phyloP scores from a whole-genome alignment of 2,329 filamentous ascomycete species.

The Fusarium tjaetaba region DNA sequence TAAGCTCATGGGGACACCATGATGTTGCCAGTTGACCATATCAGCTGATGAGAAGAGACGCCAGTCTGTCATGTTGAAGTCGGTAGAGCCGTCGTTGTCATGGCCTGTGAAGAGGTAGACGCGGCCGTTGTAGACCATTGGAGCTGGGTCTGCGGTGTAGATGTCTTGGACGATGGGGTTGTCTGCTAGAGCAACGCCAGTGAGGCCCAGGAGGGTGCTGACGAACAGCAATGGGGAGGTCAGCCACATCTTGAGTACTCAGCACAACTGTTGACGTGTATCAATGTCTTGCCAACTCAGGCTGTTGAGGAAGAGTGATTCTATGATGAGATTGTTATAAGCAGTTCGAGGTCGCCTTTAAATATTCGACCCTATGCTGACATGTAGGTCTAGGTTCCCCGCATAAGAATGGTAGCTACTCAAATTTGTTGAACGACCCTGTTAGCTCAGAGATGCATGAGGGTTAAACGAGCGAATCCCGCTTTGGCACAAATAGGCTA shows the following conservation, averaged over 20 bases:
- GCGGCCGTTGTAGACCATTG: constrained; percentile 49
- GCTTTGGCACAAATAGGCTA: not conserved
- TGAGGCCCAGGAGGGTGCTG: not conserved
- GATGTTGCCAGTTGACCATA: constrained; percentile 48
- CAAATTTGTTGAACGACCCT: fast-evolving
- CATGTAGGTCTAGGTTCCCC: no score
- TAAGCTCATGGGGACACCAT: constrained; percentile 44
- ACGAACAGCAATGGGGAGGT: not conserved
- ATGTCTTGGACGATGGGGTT: constrained; percentile 26
- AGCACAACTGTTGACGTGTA: fast-evolving
- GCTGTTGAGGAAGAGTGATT: fast-evolving
- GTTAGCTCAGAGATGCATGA: not conserved
- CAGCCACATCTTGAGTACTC: not conserved
- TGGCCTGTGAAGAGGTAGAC: constrained; percentile 51
- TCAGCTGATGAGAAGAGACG: constrained; percentile 46
- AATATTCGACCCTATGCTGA: not conserved
- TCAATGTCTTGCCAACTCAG: not conserved
- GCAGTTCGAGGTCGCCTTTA: not conserved
- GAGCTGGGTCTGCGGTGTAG: constrained; percentile 53
- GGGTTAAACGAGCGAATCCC: not conserved
- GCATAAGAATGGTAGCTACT: no score
- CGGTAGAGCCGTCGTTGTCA: constrained; percentile 47
- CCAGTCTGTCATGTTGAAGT: constrained; percentile 52
- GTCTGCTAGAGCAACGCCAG: not conserved
- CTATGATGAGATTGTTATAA: not conserved